Conservation (phyloP, 495 filamentous ascomycete genomes). For the Hypoxylon intermedium region DNA sequence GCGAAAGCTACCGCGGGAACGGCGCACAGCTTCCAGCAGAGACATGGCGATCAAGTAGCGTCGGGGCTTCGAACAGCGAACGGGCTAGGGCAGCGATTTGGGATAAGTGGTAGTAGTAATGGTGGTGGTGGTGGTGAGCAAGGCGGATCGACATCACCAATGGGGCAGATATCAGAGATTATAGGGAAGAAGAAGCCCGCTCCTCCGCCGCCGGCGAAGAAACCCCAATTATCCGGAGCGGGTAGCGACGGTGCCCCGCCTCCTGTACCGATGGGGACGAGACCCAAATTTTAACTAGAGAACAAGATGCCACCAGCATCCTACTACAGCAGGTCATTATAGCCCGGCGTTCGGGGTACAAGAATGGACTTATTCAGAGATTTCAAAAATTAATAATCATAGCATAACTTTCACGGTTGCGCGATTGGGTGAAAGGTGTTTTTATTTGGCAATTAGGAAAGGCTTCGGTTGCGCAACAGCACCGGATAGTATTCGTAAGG, state of each 20-base stretch:
- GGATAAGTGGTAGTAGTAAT: slow-evolving; percentile 30
- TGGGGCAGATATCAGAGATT: slow-evolving; percentile 40
- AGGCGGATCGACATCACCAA: slow-evolving; percentile 12
- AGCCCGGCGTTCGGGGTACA: background rate
- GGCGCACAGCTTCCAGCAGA: slow-evolving; percentile 73
- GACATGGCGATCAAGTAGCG: slow-evolving; percentile 75
- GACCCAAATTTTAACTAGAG: slow-evolving; percentile 45
- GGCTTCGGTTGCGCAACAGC: slow-evolving; percentile 24
- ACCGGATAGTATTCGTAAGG: slow-evolving; percentile 17
- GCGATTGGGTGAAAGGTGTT: too few relatives aligned
- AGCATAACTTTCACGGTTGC: too few relatives aligned
- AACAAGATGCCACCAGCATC: too few relatives aligned
- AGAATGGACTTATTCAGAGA: slow-evolving; percentile 1
- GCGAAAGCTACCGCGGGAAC: slow-evolving; percentile 63
- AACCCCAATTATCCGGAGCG: slow-evolving; percentile 44
- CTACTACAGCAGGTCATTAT: background rate
- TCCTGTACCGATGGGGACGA: slow-evolving; percentile 56
- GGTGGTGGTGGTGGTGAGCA: slow-evolving; percentile 5
- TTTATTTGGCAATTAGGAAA: slow-evolving; percentile 11
- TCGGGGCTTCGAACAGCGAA: slow-evolving; percentile 67
- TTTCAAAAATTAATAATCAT: too few relatives aligned
- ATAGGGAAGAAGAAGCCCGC: slow-evolving; percentile 68
- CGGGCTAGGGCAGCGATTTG: slow-evolving; percentile 62
- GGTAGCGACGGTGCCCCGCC: slow-evolving; percentile 48
- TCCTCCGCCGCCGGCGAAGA: slow-evolving; percentile 73